phyloP scores from a whole-genome alignment of 495 filamentous ascomycete species.

The Lepidopterella palustris region DNA sequence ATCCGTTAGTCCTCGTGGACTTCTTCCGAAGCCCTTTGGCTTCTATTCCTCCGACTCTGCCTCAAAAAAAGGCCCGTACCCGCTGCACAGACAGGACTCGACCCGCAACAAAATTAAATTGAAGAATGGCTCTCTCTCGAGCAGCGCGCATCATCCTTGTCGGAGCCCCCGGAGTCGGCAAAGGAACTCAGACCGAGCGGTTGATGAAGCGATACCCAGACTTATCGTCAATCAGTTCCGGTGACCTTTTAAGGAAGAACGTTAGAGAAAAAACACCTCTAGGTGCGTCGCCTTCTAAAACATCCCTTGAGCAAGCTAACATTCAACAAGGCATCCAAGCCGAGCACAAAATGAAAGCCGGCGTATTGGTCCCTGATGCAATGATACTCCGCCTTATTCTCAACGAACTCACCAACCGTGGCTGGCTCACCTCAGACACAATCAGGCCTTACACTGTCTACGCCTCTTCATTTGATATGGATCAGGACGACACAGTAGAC shows the following conservation, averaged over 20 bases:
- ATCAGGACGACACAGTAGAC: constrained; percentile 27
- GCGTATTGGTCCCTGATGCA: constrained; percentile 77
- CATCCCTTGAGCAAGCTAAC: not conserved
- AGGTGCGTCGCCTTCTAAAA: constrained; percentile 47
- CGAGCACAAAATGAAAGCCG: constrained; percentile 75
- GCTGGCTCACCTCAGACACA: constrained; percentile 59
- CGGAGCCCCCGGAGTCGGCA: constrained; percentile 88
- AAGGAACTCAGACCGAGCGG: constrained; percentile 90
- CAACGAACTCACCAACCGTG: constrained; percentile 72
- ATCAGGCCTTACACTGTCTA: constrained; percentile 37
- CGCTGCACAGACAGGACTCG: not conserved
- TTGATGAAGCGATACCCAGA: constrained; percentile 81
- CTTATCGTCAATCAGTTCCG: constrained; percentile 85
- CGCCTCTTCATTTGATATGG: constrained; percentile 20
- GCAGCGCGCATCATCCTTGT: constrained; percentile 92
- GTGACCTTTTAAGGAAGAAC: constrained; percentile 87
- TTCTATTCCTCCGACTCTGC: constrained; percentile 13
- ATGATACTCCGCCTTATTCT: constrained; percentile 89
- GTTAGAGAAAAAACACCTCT: constrained; percentile 72
- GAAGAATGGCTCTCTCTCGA: constrained; percentile 27
- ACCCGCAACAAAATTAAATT: not conserved
- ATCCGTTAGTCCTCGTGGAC: constrained; percentile 13
- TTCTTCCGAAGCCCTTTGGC: constrained; percentile 15
- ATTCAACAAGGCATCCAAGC: constrained; percentile 68
- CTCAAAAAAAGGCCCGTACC: not conserved